Evolutionary conservation across 2,329 filamentous ascomycete species (phyloP), one percentile per base, ranked within the genome.

Genomic region (Coniochaeta pulveracea): DNA sequence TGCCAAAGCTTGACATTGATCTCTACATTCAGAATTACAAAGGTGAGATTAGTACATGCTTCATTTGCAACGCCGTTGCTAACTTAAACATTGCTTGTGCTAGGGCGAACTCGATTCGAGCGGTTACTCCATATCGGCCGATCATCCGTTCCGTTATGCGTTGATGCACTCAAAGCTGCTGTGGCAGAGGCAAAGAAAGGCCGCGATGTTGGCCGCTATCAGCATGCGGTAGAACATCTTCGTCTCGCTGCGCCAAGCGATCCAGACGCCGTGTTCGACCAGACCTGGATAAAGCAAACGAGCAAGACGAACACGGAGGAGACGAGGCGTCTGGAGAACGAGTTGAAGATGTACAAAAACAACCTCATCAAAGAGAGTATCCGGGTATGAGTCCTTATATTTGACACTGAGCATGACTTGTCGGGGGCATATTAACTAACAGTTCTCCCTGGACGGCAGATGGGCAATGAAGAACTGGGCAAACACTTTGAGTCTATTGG

Each of bases 281-380:
- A 66, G 15, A 61, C 62, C n/a, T 96, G 89, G 89, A 69, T 80
- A n/a, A 69, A 80, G 6, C 64, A 61, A 37, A 80, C 71, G 23
- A 72, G 77, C 15, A 73, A 72, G 40, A 61, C 69, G 33, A 84
- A 88, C 46, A 72, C 73, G 44, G 59, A 63, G 2, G 81, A 93
- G 54, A 79, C 79, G 1, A 66, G 75, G 35, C 73, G 81, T n/a
- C 64, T 96, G 35, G 85, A 95, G 51, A 63, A 71, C 11, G 85
- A 96, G 55, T 65, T 98, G 14, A 88, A 86, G 55, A 80, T 80
- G 2, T 96, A 96, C 57, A 94, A 91, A 59, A 94, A 95, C 52
- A 98, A 96, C 48, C 61, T 96, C 26, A 86, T 98, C 47, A 94
- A 95, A 54, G 91, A 98, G 60, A 95, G 86, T 60, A 94, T 96